Evolutionary conservation across 202 grass and related monocot genomes (phyloP), one percentile per base, ranked within the genome.

Genomic region (Alloteropsis angusta): DNA sequence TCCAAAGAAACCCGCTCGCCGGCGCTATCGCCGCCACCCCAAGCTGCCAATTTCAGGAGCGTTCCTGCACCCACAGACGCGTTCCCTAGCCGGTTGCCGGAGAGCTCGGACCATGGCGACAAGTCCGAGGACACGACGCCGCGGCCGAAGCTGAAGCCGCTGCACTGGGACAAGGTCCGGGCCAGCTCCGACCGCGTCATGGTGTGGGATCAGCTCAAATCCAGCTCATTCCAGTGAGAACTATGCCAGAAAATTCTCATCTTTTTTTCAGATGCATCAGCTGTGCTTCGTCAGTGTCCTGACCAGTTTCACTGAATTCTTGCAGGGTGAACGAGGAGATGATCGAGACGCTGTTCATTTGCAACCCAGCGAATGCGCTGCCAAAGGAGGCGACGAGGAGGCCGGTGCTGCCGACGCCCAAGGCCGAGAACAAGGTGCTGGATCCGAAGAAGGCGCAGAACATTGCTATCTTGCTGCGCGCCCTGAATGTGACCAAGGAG

Each of bases 131-230:
- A 94, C 57, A 88, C 77, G 37, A 98, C 83, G 72, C 89, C 87
- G 57, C 79, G 84, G 58, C 87, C 89, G 16, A 98, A 94, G 83
- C 74, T 98, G 75, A 98, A 98, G 83, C 95, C 92, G 13, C 71
- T 98, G 65, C 89, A 92, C 85, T 94, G 95, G 95, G 95, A 98
- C 75, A 98, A 98, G 71, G 92, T 98, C 70, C 95, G 87, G 15
- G 89, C 89, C 4, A 92, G 95, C 78, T 98, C 95, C 9, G 91
- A 94, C 71, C 80, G 93, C 26, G 93, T 80, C 62, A 96, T 96
- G 93, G 93, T 96, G 75, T 96, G 93, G 93, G 93, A 96, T 89
- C 93, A 96, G 87, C 82, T 96, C 39, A 91, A 92, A 84, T 88
- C 87, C 10, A 96, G 93, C 80, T 96, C 93, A 55, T 96, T 96